Base-by-base conservation (phyloP, 2,329 filamentous ascomycete genomes). In the Sporothrix humicola region DNA sequence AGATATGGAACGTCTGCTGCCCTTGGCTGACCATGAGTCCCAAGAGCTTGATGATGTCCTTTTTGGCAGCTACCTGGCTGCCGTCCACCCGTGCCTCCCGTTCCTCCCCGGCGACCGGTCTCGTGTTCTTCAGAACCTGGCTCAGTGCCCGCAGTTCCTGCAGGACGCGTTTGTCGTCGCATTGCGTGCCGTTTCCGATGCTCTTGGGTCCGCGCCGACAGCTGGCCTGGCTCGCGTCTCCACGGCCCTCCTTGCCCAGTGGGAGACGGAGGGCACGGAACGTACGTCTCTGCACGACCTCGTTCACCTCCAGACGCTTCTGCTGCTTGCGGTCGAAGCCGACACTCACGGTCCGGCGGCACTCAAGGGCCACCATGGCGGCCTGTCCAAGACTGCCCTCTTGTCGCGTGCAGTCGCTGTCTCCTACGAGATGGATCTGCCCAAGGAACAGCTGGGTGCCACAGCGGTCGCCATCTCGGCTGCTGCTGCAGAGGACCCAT, bases 71-170 rank as follows among this genome's bases (percentile, higher is more conserved):
- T 93, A 93, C 77, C 86, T 92, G 71, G 84, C 84, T 4, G 82
- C 87, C 15, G 87, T 93, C 23, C 91, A 93, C 77, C 88, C 89
- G 15, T 87, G 88, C 3, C 90, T 92, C 73, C 91, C 91, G 0
- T 84, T 94, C 61, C 83, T 94, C 13, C 87, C 91, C 1, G 84
- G 84, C 71, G 88, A 82, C 72, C 90, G 87, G 77, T 81, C 82
- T 15, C 84, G 85, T n/a, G 80, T 92, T 10, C 86, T 88, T 73
- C 83, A 84, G 9, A 84, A 89, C 23, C 80, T 93, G 23, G 83
- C 83, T 2, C 85, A 87, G 63, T 90, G 89, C 76, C 87, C 89
- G 0, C 77, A 83, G 1, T 80, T 84, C 3, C 83, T 93, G 13
- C 86, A 89, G 75, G 87, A 89, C 73, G 91, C 90, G 0, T 93